Conservation (phyloP, 2,329 filamentous ascomycete genomes). For the Diaporthe vaccinii region DNA sequence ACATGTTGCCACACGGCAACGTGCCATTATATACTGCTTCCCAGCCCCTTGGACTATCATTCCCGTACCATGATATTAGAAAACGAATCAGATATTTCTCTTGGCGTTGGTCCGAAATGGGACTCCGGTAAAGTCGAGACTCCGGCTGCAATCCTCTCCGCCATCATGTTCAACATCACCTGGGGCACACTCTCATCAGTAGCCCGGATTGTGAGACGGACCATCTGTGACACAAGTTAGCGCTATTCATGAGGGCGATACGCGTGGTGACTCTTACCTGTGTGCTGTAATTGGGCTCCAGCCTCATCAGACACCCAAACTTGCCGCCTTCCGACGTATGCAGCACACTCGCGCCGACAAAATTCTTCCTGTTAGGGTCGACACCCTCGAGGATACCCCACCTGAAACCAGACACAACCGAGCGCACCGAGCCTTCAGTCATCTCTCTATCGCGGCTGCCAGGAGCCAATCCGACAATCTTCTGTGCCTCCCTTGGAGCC, state of each 20-base stretch:
- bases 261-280: constrained; percentile 72
- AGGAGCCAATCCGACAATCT: constrained; percentile 79
- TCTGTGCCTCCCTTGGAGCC: constrained; percentile 86
- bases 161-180: constrained; percentile 87
- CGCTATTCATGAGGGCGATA: background rate
- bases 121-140: constrained; percentile 57
- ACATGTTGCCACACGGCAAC: background rate
- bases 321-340: constrained; percentile 89
- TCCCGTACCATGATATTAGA: constrained; percentile 67
- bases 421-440: constrained; percentile 77
- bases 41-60: background rate
- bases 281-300: constrained; percentile 94
- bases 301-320: constrained; percentile 90
- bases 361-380: constrained; percentile 92
- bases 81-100: constrained; percentile 69
- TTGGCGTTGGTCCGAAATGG: constrained; percentile 57
- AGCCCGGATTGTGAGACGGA: constrained; percentile 91
- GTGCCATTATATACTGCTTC: constrained; percentile 25
- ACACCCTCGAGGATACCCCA: constrained; percentile 90
- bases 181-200: constrained; percentile 91
- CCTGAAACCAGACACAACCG: constrained; percentile 84
- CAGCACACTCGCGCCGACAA: constrained; percentile 90
- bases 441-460: constrained; percentile 73
- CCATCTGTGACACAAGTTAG: constrained; percentile 76
- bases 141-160: constrained; percentile 78